A percentile compares a stretch with the other conserved stretches of the same genome.
phyloP scores from a whole-genome alignment of 2,329 filamentous ascomycete genomes.

The Colletotrichum liaoningense region DNA sequence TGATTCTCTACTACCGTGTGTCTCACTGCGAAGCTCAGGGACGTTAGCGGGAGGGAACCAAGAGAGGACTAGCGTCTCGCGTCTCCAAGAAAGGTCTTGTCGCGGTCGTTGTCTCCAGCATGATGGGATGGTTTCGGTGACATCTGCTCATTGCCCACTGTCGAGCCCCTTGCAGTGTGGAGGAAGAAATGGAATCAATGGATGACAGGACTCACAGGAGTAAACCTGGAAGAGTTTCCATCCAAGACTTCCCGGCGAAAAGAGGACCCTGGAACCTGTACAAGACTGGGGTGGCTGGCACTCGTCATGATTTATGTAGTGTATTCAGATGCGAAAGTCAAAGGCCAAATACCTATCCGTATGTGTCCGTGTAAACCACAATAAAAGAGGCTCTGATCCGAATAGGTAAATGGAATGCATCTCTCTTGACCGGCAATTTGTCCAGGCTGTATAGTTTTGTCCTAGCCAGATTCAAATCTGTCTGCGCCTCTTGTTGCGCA shows the following conservation, averaged over 20 bases:
- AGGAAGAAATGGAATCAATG: constrained; percentile 10
- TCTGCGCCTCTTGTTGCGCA: background rate
- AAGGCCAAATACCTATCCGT: background rate
- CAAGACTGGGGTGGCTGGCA: background rate
- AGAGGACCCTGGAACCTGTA: background rate
- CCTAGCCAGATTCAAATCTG: background rate
- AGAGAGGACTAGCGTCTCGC: background rate
- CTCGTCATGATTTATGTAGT: background rate
- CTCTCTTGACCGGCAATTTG: background rate
- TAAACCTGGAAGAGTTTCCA: background rate
- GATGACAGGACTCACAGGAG: background rate
- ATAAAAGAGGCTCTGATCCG: background rate
- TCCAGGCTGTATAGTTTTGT: too few relatives aligned
- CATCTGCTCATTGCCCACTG: constrained; percentile 28
- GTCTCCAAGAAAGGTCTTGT: background rate
- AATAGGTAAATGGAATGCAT: background rate
- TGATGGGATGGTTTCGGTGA: constrained; percentile 20
- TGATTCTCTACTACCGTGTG: background rate
- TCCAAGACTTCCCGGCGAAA: background rate
- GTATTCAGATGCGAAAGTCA: background rate
- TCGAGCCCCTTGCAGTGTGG: constrained; percentile 19
- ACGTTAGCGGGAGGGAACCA: background rate
- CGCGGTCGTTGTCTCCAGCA: background rate
- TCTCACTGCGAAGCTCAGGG: background rate
- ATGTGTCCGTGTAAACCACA: background rate